phyloP scores from a whole-genome alignment of 2,329 filamentous ascomycete species.

The Chalaropsis ovoidea region DNA sequence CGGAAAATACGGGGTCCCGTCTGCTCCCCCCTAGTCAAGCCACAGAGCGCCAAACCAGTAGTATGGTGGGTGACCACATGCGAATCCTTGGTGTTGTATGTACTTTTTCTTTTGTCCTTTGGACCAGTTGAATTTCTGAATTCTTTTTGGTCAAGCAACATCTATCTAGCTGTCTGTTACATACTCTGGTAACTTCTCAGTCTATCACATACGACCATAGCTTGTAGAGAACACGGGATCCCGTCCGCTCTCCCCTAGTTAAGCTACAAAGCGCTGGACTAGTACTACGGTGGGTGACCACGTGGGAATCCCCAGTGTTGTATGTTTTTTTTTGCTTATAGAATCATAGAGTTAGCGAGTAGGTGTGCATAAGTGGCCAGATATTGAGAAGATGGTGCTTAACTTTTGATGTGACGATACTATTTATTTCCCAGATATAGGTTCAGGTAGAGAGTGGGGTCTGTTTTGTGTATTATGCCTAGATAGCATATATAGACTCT shows the following conservation, averaged over 20 bases:
- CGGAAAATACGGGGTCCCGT: background rate
- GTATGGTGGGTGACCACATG: constrained; percentile 2
- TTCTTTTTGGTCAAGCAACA: too few relatives aligned
- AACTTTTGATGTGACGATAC: background rate
- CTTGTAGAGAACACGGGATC: background rate
- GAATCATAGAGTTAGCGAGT: too few relatives aligned
- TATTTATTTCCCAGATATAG: too few relatives aligned
- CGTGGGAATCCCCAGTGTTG: background rate
- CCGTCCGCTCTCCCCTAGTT: background rate
- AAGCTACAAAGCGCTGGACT: background rate
- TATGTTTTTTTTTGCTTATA: background rate
- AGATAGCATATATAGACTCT: too few relatives aligned
- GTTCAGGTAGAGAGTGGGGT: too few relatives aligned
- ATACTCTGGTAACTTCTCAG: background rate
- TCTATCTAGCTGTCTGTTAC: background rate
- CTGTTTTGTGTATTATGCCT: too few relatives aligned
- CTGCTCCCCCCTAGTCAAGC: constrained; percentile 5
- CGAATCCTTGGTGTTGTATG: background rate
- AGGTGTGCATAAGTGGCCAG: background rate
- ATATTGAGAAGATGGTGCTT: background rate
- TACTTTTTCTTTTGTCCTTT: background rate
- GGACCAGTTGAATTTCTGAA: too few relatives aligned
- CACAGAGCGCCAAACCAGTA: background rate
- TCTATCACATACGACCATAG: background rate
- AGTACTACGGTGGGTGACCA: constrained; percentile 7